These are phyloP conservation scores for Solanum virginianum DNA, from an alignment of 257 asterid species.

Conservation along the genomic window DNA sequence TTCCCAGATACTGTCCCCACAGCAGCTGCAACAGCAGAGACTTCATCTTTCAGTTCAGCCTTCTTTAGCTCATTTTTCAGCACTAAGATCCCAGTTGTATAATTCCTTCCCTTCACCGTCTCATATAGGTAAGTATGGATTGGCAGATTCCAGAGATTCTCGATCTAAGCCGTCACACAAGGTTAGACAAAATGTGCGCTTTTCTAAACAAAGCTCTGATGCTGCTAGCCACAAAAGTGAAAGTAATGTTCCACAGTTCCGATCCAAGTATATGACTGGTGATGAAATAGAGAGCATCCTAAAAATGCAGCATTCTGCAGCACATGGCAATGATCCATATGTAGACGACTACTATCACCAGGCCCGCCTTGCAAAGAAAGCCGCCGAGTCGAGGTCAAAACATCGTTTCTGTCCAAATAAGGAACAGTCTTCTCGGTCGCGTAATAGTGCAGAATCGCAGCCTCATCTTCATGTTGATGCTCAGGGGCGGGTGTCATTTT, in stretches of 20 bases:
- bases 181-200: conserved; percentile 8
- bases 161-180: conserved; percentile 6
- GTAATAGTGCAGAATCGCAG: conserved; percentile 7
- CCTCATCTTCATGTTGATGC: conserved; percentile 24
- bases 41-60: conserved; percentile 50
- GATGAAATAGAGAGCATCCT: conserved; percentile 21
- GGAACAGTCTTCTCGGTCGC: conserved; percentile 11
- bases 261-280: conserved; percentile 20
- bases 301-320: conserved; percentile 16
- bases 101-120: conserved; percentile 66
- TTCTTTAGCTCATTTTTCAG: conserved; percentile 51
- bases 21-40: conserved; percentile 45
- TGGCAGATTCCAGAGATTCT: conserved; percentile 7
- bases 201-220: conserved; percentile 10
- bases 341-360: conserved; percentile 21
- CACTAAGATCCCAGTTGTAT: conserved; percentile 44
- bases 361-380: conserved; percentile 15
- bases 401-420: conserved; percentile 11
- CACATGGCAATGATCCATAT: conserved; percentile 20
- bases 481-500: conserved; percentile 16
- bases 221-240: conserved; percentile 5
- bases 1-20: conserved; percentile 28
- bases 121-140: conserved; percentile 35
- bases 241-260: conserved; percentile 8
- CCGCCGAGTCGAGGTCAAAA: conserved; percentile 6